Evolutionary conservation across 106 monocot genomes (phyloP).

Genomic region (Allium sativum): DNA sequence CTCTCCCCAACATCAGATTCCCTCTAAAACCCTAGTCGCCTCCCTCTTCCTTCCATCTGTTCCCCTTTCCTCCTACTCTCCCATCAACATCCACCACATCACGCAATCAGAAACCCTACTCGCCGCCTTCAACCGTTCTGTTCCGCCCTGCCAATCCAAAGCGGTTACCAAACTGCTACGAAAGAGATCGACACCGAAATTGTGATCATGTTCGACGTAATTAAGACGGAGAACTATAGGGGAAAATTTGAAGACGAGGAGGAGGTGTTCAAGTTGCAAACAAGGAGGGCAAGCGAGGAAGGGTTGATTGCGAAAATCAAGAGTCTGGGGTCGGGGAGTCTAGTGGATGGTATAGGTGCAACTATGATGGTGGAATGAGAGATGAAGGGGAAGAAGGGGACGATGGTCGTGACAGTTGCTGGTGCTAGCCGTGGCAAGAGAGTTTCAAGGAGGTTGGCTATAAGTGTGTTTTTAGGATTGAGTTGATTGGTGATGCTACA

Average conservation of each 20-base stretch:
- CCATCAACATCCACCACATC: no score
- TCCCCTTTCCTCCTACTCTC: no score
- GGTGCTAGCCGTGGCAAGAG: constrained; percentile 22
- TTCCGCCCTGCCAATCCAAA: constrained; percentile 38
- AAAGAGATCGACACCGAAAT: constrained; percentile 20
- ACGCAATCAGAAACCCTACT: no score
- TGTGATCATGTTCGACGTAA: constrained; percentile 47
- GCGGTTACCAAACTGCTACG: constrained; percentile 52
- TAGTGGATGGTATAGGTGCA: constrained; percentile 63
- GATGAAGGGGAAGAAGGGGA: constrained; percentile 44
- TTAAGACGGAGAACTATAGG: constrained; percentile 36
- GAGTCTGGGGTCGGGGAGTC: constrained; percentile 51
- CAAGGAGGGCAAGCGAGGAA: constrained; percentile 20
- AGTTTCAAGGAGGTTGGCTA: constrained; percentile 8
- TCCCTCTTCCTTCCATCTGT: no score
- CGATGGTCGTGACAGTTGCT: constrained; percentile 54
- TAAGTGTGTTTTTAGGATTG: constrained; percentile 10
- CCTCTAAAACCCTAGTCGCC: no score
- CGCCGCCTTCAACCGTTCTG: constrained; percentile 25
- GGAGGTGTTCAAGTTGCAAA: constrained; percentile 69
- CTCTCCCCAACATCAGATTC: no score
- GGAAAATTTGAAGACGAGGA: constrained; percentile 36
- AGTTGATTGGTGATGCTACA: constrained; percentile 17
- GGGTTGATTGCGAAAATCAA: constrained; percentile 10
- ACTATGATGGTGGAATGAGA: constrained; percentile 57